phyloP scores from a whole-genome alignment of 2,329 filamentous ascomycete species.

The Xylaria sp. region DNA sequence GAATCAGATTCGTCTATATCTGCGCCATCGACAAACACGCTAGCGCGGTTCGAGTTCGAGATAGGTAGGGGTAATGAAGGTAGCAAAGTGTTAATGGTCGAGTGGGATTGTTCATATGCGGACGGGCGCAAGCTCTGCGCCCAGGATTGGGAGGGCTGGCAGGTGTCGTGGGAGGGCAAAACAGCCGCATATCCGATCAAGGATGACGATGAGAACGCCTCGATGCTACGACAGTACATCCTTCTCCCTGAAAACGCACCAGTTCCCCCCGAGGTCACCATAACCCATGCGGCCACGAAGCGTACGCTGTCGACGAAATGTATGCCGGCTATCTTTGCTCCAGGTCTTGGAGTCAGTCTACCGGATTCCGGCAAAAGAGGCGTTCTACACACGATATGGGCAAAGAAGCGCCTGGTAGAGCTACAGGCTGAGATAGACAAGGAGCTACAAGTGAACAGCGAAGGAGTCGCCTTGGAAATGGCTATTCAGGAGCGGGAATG shows the following conservation, averaged over 20 bases:
- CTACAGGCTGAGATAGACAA: conserved; percentile 70
- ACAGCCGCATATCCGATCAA: conserved; percentile 62
- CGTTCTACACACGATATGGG: conserved; percentile 86
- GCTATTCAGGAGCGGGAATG: conserved; percentile 76
- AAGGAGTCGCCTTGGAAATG: conserved; percentile 81
- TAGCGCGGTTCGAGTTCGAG: conserved; percentile 85
- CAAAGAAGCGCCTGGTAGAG: conserved; percentile 70
- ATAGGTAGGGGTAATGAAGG: conserved; percentile 70
- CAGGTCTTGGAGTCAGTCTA: conserved; percentile 63
- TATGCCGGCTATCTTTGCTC: conserved; percentile 79
- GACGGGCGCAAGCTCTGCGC: conserved; percentile 37
- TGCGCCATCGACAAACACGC: conserved; percentile 46
- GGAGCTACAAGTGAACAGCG: conserved; percentile 68
- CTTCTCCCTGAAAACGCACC: conserved; percentile 66
- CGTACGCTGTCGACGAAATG: conserved; percentile 61
- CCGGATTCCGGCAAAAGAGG: conserved; percentile 67
- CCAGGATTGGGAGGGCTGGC: conserved; percentile 48
- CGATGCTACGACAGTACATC: conserved; percentile 64
- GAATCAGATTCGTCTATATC: conserved; percentile 39
- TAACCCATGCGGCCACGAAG: conserved; percentile 42
- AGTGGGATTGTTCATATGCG: conserved; percentile 58
- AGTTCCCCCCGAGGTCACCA: conserved; percentile 66
- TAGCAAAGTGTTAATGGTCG: conserved; percentile 88
- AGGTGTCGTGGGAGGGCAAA: conserved; percentile 80
- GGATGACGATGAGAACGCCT: conserved; percentile 45